Evolutionary conservation across 2,329 filamentous ascomycete genomes (phyloP).

Genomic region (Ophiostoma perfectum): DNA sequence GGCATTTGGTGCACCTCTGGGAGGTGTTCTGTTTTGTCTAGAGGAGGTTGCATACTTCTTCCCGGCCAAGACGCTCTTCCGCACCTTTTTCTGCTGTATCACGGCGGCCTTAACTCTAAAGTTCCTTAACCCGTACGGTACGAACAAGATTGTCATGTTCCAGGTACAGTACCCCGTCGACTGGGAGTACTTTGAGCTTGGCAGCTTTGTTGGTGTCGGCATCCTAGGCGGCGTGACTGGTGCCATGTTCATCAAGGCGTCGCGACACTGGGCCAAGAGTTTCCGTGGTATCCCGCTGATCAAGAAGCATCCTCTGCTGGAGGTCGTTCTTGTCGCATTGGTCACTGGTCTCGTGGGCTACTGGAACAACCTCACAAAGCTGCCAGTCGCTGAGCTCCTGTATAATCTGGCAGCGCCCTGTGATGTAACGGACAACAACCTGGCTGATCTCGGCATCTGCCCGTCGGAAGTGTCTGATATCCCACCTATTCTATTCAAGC

Average conservation of each 20-base stretch:
- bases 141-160: constrained; percentile 93
- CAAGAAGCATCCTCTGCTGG: constrained; percentile 76
- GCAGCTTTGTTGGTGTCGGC: constrained; percentile 78
- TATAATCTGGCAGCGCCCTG: constrained; percentile 90
- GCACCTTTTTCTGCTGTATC: constrained; percentile 98
- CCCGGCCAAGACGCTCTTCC: constrained; percentile 91
- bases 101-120: constrained; percentile 86
- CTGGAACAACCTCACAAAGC: constrained; percentile 86
- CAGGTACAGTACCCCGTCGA: constrained; percentile 85
- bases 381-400: constrained; percentile 84
- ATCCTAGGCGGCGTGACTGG: constrained; percentile 77
- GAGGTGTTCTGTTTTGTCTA: constrained; percentile 84
- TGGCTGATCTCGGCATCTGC: constrained; percentile 69
- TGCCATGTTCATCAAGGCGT: constrained; percentile 95
- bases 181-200: constrained; percentile 90
- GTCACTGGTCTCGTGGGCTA: constrained; percentile 81
- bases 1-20: constrained; percentile 82
- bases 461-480: constrained; percentile 68
- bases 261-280: constrained; percentile 77
- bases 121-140: constrained; percentile 93
- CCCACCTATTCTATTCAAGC: constrained; percentile 64
- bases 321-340: constrained; percentile 81
- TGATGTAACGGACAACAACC: constrained; percentile 58
- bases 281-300: constrained; percentile 78
- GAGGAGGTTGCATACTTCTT: constrained; percentile 98